These are phyloP conservation scores for Cichorium intybus DNA, from an alignment of 140 eudicot species.

Conservation along the genomic window DNA sequence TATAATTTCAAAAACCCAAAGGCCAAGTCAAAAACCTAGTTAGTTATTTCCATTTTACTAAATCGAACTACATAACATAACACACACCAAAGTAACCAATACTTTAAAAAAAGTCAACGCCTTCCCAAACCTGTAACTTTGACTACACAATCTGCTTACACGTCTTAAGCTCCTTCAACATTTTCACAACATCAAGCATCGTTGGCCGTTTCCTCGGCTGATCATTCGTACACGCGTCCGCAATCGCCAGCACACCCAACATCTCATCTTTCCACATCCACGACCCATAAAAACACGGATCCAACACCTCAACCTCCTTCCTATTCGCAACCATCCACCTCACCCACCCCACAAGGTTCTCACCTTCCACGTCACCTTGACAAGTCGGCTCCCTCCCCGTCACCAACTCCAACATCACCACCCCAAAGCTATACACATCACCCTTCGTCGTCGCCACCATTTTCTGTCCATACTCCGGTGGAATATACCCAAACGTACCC, in stretches of 20 bases:
- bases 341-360: slow-evolving; percentile 93
- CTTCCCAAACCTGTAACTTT: slow-evolving; percentile 5
- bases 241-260: slow-evolving; percentile 65
- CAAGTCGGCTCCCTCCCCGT: slow-evolving; percentile 87
- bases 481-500: slow-evolving; percentile 89
- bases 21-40: slow-evolving; percentile 19
- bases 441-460: slow-evolving; percentile 90
- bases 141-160: slow-evolving; percentile 15
- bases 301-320: slow-evolving; percentile 56
- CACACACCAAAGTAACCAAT: background rate
- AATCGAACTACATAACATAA: slow-evolving; percentile 8
- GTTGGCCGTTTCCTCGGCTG: slow-evolving; percentile 80
- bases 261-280: slow-evolving; percentile 65
- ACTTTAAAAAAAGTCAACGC: background rate
- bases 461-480: slow-evolving; percentile 90
- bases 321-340: slow-evolving; percentile 56
- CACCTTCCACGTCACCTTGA: slow-evolving; percentile 82
- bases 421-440: slow-evolving; percentile 91
- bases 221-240: slow-evolving; percentile 67
- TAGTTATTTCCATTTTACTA: slow-evolving; percentile 8
- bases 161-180: slow-evolving; percentile 56
- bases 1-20: slow-evolving; percentile 3
- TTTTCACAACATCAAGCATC: slow-evolving; percentile 78
- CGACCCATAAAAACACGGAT: slow-evolving; percentile 43
- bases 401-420: slow-evolving; percentile 83